These are phyloP conservation scores for Pseudonitzschia multistriata DNA, from an alignment of 108 stramenopile genomes.

Conservation along the genomic window DNA sequence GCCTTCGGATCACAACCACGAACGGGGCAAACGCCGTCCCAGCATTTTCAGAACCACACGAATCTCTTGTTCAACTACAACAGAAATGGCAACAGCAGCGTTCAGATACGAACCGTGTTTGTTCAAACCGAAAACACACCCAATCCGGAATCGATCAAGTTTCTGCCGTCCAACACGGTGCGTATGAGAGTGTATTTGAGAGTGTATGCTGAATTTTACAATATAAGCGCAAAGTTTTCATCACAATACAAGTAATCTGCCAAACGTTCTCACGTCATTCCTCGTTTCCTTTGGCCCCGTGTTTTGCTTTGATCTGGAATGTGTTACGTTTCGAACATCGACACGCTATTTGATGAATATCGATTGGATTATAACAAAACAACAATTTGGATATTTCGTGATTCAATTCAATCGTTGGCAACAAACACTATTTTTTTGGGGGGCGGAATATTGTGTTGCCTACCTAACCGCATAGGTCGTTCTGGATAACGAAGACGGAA, in stretches of 20 bases:
- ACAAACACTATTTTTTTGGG: too few relatives aligned
- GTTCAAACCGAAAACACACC: constrained; percentile 96
- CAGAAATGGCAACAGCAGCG: background rate
- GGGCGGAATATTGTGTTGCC: background rate
- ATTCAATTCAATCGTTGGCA: too few relatives aligned
- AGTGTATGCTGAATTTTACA: constrained; percentile 1
- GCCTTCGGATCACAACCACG: background rate
- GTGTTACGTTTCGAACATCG: too few relatives aligned
- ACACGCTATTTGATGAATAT: too few relatives aligned
- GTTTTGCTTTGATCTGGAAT: too few relatives aligned
- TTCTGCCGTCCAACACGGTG: constrained; percentile 76
- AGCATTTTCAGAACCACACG: constrained; percentile 8
- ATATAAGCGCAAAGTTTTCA: too few relatives aligned
- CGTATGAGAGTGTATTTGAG: background rate
- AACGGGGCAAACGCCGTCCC: background rate
- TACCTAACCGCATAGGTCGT: constrained; percentile 18
- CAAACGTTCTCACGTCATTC: too few relatives aligned
- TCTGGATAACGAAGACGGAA: constrained; percentile 30
- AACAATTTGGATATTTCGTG: too few relatives aligned
- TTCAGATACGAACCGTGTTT: constrained; percentile 71
- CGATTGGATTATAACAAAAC: background rate
- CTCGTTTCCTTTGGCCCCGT: too few relatives aligned
- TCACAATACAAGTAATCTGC: too few relatives aligned
- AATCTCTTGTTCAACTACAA: background rate
- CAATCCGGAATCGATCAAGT: constrained; percentile 97